Base-by-base conservation (phyloP, 176 grass and related monocot genomes). In the Oryza rufipogon region DNA sequence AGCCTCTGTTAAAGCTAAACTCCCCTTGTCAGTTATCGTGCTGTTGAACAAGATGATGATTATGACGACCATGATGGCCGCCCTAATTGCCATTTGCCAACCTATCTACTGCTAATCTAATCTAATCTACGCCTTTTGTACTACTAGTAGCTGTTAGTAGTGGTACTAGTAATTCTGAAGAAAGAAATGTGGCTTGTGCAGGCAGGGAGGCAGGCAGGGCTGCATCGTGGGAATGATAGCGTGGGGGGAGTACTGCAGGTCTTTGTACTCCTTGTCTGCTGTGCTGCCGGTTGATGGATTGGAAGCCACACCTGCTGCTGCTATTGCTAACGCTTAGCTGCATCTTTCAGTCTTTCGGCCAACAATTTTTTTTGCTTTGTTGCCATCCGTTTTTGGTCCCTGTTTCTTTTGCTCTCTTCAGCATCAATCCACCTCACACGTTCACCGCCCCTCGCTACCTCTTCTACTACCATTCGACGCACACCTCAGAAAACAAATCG, bases 331-430 rank as follows among this genome's bases (percentile, higher is more conserved):
- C 30, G 30, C 30, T 32, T 32, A 48, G 13, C 48, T 61, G 20
- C 48, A 34, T 45, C 79, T 87, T 58, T 58, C 17, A 9, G 1
- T 44, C 54, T 58, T 71, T 70, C 86, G 25, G 71, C 71, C 86
- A 76, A 10, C 32, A 41, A 41, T 2, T 41, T 61, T 41, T 61
- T 41, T 41, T 22, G 19, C 44, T 64, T 45, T 73, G 23, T 22
- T 67, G 64, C 7, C 74, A 11, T 10, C 28, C 51, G 38, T 63
- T 63, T 63, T 77, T 28, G 66, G 51, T 77, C 65, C 61, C 77
- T 64, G 78, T 82, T 34, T 75, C 51, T 75, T 81, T 68, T 46
- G 70, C 70, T 87, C 70, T 72, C 86, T 70, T 87, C 72, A n/a
- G 73, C 79, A 42, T 88, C 80, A 88, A 28, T 83, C 65, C n/a